Conservation (phyloP, 768 basidiomycete genomes). For the Gloeopeniophorella convolvens region DNA sequence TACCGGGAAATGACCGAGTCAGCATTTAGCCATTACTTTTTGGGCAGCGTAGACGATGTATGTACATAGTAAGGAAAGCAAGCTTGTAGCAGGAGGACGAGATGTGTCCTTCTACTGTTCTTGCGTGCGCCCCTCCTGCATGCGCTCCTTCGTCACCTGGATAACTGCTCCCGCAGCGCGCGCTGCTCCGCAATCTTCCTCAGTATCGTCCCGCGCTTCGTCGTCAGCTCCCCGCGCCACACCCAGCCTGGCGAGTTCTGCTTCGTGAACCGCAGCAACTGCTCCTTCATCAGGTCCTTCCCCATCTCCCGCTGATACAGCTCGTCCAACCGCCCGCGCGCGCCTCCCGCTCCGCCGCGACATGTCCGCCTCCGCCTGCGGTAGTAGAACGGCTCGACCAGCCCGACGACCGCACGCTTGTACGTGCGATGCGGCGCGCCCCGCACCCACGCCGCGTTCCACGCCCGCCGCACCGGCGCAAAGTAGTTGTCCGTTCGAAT, state of each 20-base stretch:
- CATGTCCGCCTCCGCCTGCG: conserved; percentile 77
- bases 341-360: conserved; percentile 42
- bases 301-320: conserved; percentile 44
- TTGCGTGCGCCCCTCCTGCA: conserved; percentile 26
- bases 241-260: conserved; percentile 34
- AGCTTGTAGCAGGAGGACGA: too few species aligned
- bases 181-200: conserved; percentile 43
- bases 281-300: conserved; percentile 29
- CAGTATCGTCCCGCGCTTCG: conserved; percentile 45
- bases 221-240: conserved; percentile 32
- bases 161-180: conserved; percentile 37
- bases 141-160: conserved; percentile 30
- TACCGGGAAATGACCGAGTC: too few species aligned
- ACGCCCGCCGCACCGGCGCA: conserved; percentile 40
- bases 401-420: conserved; percentile 88
- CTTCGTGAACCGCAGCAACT: conserved; percentile 32
- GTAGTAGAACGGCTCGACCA: conserved; percentile 92
- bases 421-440: conserved; percentile 49
- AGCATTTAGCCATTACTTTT: too few species aligned
- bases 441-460: conserved; percentile 23
- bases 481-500: conserved; percentile 93
- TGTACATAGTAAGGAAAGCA: too few species aligned
- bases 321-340: conserved; percentile 57
- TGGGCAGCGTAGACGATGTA: too few species aligned
- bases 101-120: not conserved